Base-by-base conservation (phyloP, 345 rosid species). In the Syzygium aromaticum region DNA sequence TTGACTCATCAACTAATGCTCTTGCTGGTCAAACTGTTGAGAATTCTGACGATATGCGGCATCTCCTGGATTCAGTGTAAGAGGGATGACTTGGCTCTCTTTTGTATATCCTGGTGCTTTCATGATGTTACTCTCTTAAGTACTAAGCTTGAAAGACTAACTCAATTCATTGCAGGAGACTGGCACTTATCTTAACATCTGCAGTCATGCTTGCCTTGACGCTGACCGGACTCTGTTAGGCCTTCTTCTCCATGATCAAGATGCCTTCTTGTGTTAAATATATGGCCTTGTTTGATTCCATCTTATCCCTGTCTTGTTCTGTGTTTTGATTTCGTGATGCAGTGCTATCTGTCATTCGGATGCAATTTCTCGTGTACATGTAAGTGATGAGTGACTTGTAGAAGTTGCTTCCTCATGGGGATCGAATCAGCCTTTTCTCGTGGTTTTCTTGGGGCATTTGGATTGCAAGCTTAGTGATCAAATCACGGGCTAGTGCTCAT, bases 221-320 rank as follows among this genome's bases (percentile, higher is more conserved):
- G 53, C 93, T 96, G 90, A 93, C 95, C 61, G 99, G 99, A 90
- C 93, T 95, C 27, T 87, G 99, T 98, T 93, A 95, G 97, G 84
- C 59, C 40, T 86, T 85, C 53, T 33, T 30, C 33, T 63, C 4
- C 54, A 53, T 25, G 8, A 51, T 78, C 78, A 38, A 80, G 43
- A 86, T 49, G 49, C 25, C n/a, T 28, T 51, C 25, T 17, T 27
- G 84, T 67, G 78, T 46, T 59, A 57, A 28, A 19, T 40, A 23
- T 27, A 49, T 14, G 5, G 8, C 23, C 77, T 85, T 43, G 4
- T 84, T 78, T 73, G 22, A 73, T 8, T 8, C n/a, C 51, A 83
- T 28, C 53, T 17, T 56, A 54, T 85, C n/a, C 7, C 12, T 22
- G 51, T 49, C 83, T 25, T 85, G 85, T 46, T 52, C 49, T 88